These are phyloP conservation scores for Neocatenulostroma microsporum DNA, from an alignment of 2,329 filamentous ascomycete genomes.

Conservation along the genomic window DNA sequence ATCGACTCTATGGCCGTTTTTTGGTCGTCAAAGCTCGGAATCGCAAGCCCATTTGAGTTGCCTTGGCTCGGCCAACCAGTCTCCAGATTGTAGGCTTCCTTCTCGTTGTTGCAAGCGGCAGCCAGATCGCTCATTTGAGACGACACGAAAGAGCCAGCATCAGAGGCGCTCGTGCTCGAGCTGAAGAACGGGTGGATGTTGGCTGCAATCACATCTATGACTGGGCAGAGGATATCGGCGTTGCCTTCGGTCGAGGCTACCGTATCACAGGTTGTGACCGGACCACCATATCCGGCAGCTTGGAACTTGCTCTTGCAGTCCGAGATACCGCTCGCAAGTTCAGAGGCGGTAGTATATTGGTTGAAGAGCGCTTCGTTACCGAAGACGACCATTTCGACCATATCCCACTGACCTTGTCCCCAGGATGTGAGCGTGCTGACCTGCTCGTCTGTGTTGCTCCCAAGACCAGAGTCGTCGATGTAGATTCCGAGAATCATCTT, in stretches of 20 bases:
- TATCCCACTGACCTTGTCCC: slow-evolving; percentile 63
- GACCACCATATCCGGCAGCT: slow-evolving; percentile 53
- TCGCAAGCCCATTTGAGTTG: slow-evolving; percentile 60
- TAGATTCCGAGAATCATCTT: slow-evolving; percentile 83
- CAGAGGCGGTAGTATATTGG: slow-evolving; percentile 54
- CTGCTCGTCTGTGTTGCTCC: slow-evolving; percentile 57
- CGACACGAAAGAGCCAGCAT: slow-evolving; percentile 69
- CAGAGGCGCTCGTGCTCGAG: slow-evolving; percentile 50
- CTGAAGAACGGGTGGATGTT: slow-evolving; percentile 98
- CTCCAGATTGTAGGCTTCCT: slow-evolving; percentile 75
- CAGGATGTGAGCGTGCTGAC: slow-evolving; percentile 64
- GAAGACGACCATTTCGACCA: slow-evolving; percentile 72
- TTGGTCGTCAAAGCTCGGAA: slow-evolving; percentile 63
- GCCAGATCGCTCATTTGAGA: slow-evolving; percentile 65
- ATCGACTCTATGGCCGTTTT: slow-evolving; percentile 64
- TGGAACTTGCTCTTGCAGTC: slow-evolving; percentile 57
- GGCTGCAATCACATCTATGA: slow-evolving; percentile 69
- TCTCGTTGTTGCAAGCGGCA: slow-evolving; percentile 57
- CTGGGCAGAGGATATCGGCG: slow-evolving; percentile 56
- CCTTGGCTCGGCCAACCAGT: slow-evolving; percentile 78
- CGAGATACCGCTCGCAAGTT: slow-evolving; percentile 64
- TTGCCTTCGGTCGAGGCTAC: slow-evolving; percentile 66
- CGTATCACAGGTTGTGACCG: slow-evolving; percentile 79
- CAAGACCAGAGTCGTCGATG: slow-evolving; percentile 57
- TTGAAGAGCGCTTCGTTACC: slow-evolving; percentile 88